Base-by-base conservation (phyloP, 129 eudicot genomes). In the Helianthus tuberosus region DNA sequence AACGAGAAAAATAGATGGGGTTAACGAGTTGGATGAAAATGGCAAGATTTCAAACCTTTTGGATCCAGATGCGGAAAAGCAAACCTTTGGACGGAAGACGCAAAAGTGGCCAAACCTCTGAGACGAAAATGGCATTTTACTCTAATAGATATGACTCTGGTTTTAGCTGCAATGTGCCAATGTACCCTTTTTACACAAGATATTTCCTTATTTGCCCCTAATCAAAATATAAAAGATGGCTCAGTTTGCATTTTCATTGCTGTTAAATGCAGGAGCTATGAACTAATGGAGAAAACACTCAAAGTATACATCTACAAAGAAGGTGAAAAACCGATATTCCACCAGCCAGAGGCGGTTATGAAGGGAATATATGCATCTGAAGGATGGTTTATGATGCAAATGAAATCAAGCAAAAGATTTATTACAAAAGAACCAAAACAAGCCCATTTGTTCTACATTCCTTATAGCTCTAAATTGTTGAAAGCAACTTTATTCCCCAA, bases 281-380 rank as follows among this genome's bases (percentile, higher is more conserved):
- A 79, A 69, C 62, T 83, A 54, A 88, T 88, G 93, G 90, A 88
- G 61, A 70, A 82, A 64, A 82, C 76, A 65, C 90, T 88, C 44
- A 85, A 88, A 79, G 77, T 88, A 53, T 85, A 72, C 67, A 72
- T 72, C 43, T 72, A 72, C n/a, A 43, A 72, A 58, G 76, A 72
- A 16, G 76, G 76, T 10, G 81, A 78, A 13, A 74, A 75, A 35
- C 94, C 88, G 11, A 81, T 88, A 64, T 88, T 85, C 61, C 90
- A 88, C 55, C 79, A 58, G 53, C 88, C 94, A 10, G 78, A 73
- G 47, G 57, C 66, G 11, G 73, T 52, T 38, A 77, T 88, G 53
- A 79, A 78, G 78, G 90, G 94, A 58, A 85, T 85, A 67, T 88
- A 88, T 60, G 90, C 94, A 62, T 88, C 93, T 0, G 93, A 88